Conservation (phyloP, 2,329 filamentous ascomycete species). For the Orbilia quercus region DNA sequence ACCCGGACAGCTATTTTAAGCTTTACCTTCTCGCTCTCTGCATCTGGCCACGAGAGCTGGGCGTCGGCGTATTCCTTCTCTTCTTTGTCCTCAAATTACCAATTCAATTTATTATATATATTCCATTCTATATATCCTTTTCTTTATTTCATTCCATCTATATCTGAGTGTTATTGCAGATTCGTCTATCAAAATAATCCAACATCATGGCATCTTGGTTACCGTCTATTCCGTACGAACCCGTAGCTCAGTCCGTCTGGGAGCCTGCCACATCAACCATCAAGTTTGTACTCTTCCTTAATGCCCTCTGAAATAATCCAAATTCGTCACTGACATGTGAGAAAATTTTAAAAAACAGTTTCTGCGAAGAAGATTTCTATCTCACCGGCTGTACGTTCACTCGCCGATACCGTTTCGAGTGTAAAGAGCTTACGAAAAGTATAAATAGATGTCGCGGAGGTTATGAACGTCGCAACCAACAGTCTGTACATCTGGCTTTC, state of each 20-base stretch:
- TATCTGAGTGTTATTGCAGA: too few species aligned
- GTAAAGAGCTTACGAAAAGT: not conserved
- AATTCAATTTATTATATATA: not conserved
- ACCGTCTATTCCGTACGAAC: constrained; percentile 58
- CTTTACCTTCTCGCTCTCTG: not conserved
- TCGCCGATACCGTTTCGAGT: constrained; percentile 5
- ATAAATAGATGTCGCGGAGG: constrained; percentile 59
- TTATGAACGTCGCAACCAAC: constrained; percentile 78
- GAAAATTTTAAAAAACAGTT: constrained; percentile 55
- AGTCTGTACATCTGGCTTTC: constrained; percentile 82
- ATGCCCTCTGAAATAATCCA: not conserved
- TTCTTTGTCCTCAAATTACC: not conserved
- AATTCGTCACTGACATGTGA: constrained; percentile 10
- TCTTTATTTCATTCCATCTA: too few species aligned
- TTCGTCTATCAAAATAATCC: not conserved
- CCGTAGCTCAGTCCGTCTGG: constrained; percentile 57
- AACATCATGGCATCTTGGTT: constrained; percentile 49
- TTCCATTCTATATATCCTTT: not conserved
- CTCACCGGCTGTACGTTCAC: constrained; percentile 58
- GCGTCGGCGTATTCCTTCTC: not conserved
- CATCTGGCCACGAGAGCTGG: not conserved
- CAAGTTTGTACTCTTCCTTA: constrained; percentile 54
- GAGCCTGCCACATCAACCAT: constrained; percentile 59
- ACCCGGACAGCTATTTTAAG: constrained; percentile 43
- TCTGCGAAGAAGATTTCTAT: constrained; percentile 60